These are phyloP conservation scores for Blastobotrys malaysiensis DNA, from an alignment of 1,139 yeast genomes.

Conservation along the genomic window DNA sequence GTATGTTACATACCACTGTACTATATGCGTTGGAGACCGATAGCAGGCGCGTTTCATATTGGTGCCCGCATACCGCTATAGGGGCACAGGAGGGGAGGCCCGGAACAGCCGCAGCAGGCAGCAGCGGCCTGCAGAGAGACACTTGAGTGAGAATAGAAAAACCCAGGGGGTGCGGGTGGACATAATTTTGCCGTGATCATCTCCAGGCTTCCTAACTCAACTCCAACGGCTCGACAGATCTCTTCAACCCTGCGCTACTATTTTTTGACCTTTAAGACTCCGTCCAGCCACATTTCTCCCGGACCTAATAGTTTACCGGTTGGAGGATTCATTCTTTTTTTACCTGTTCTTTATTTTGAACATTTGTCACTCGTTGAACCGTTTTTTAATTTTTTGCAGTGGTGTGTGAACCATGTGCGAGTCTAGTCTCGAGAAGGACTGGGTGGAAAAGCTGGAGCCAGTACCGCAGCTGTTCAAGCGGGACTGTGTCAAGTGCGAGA, in stretches of 20 bases:
- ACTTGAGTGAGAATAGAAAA: neutral
- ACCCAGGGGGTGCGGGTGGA: neutral
- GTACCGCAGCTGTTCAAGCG: slow-evolving; percentile 7
- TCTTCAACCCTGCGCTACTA: neutral
- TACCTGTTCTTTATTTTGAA: neutral
- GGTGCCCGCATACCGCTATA: neutral
- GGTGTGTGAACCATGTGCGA: neutral
- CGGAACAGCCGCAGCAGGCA: neutral
- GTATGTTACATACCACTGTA: neutral
- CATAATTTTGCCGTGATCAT: neutral
- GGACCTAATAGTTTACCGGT: neutral
- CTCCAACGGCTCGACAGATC: neutral
- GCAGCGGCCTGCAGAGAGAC: neutral
- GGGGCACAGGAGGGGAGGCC: too few relatives aligned
- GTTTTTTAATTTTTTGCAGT: too few relatives aligned
- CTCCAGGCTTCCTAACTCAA: neutral
- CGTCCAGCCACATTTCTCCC: neutral
- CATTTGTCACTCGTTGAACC: neutral
- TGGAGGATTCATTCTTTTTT: neutral
- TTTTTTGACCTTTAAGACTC: neutral
- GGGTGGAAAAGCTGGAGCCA: neutral
- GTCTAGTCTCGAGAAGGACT: neutral
- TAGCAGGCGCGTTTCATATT: slow-evolving; percentile 4
- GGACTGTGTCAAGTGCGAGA: slow-evolving; percentile 21
- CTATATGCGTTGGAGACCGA: slow-evolving; percentile 1